phyloP scores from a whole-genome alignment of 2,329 filamentous ascomycete species.

The Talaromyces funiculosus region DNA sequence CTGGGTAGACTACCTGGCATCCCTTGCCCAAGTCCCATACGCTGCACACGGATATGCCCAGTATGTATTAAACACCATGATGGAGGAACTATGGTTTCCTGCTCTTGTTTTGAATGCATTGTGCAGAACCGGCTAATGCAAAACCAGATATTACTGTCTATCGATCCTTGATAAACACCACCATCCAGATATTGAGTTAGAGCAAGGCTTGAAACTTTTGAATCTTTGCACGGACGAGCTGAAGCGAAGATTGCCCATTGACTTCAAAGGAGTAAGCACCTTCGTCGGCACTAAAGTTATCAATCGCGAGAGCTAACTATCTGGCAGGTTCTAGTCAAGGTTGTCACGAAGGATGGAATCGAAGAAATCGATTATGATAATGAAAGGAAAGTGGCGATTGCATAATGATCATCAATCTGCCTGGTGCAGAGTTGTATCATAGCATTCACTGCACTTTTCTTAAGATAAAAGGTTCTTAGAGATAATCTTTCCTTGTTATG shows the following conservation, averaged over 20 bases:
- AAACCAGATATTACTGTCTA: conserved; percentile 82
- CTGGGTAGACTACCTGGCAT: conserved; percentile 96
- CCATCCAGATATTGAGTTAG: conserved; percentile 84
- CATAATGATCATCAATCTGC: conserved; percentile 32
- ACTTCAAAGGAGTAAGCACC: conserved; percentile 84
- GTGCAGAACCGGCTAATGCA: background rate
- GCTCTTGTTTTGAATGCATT: background rate
- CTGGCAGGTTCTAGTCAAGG: conserved; percentile 64
- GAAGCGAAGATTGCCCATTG: conserved; percentile 92
- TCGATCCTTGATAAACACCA: conserved; percentile 98
- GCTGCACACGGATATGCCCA: conserved; percentile 98
- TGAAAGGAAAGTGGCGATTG: conserved; percentile 53
- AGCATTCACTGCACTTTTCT: conserved; percentile 18
- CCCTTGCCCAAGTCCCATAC: conserved; percentile 81
- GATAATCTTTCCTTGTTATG: background rate
- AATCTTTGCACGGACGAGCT: conserved; percentile 95
- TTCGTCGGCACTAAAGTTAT: background rate
- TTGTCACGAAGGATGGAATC: conserved; percentile 90
- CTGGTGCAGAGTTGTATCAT: conserved; percentile 28
- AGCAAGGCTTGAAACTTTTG: conserved; percentile 85
- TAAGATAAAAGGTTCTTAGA: conserved; percentile 1
- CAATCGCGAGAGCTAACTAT: background rate
- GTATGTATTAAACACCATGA: conserved; percentile 46
- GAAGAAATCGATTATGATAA: conserved; percentile 80
- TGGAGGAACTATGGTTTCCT: background rate